Evolutionary conservation across 495 filamentous ascomycete genomes (phyloP).

Genomic region (Penicillium daleae): DNA sequence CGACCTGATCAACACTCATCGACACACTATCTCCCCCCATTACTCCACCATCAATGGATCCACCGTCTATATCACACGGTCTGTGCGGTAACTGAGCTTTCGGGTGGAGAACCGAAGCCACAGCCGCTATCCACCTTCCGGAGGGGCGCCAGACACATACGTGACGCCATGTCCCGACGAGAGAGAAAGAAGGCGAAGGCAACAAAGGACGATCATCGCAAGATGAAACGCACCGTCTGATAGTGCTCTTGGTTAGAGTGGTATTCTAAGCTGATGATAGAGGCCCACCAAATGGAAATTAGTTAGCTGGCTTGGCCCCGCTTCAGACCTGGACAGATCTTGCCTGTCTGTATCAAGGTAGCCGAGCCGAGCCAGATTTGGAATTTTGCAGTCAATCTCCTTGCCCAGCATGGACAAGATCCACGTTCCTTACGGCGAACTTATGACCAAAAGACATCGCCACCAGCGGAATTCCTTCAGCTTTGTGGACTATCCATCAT

Average conservation of each 20-base stretch:
- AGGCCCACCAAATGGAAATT: background rate
- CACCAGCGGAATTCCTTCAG: background rate
- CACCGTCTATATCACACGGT: conserved; percentile 11
- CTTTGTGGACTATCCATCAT: background rate
- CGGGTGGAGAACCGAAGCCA: conserved; percentile 30
- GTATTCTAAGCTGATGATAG: background rate
- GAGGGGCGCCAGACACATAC: conserved; percentile 2
- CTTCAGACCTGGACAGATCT: background rate
- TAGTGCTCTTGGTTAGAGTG: background rate
- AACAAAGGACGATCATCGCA: conserved; percentile 10
- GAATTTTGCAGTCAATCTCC: conserved; percentile 3
- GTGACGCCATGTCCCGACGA: conserved; percentile 3
- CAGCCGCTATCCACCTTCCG: conserved; percentile 26
- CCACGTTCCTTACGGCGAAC: background rate
- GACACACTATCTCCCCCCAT: conserved; percentile 1
- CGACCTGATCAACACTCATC: background rate
- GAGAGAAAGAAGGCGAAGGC: background rate
- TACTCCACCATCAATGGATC: background rate
- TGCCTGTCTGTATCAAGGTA: background rate
- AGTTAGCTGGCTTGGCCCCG: background rate
- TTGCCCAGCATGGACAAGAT: conserved; percentile 14
- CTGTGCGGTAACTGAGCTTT: conserved; percentile 21
- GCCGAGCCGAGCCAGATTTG: conserved; percentile 1
- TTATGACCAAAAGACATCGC: background rate
- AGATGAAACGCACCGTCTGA: background rate